phyloP scores from a whole-genome alignment of 2,329 filamentous ascomycete genomes.

The Sporothrix inflata region DNA sequence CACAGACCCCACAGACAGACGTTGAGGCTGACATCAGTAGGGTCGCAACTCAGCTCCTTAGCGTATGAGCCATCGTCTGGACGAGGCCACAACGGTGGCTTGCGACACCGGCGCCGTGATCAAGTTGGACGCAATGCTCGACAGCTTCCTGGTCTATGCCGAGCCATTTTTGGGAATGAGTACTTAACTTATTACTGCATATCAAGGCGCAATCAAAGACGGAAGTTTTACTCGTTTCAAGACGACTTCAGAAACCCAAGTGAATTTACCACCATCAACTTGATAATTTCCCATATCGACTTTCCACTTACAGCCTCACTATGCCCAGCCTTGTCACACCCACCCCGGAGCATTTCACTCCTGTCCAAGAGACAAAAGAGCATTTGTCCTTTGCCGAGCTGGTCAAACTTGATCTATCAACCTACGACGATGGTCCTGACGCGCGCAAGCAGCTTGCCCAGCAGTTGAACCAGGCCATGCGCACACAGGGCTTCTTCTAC shows the following conservation, averaged over 20 bases:
- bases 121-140: too few species aligned
- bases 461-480: constrained; percentile 2
- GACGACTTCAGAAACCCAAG: not conserved
- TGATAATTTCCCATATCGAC: not conserved
- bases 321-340: not conserved
- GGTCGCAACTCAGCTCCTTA: too few species aligned
- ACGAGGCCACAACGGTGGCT: too few species aligned
- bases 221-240: too few species aligned
- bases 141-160: too few species aligned
- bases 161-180: too few species aligned
- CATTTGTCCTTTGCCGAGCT: not conserved
- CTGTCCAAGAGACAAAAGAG: constrained; percentile 9
- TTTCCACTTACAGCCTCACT: not conserved
- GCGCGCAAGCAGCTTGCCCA: not conserved
- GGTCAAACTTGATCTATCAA: constrained; percentile 5
- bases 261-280: not conserved
- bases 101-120: too few species aligned
- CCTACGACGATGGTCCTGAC: not conserved
- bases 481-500: constrained; percentile 2
- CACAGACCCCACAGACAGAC: not conserved
- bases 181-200: too few species aligned
- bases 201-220: too few species aligned
- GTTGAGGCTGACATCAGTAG: not conserved
- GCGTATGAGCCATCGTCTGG: too few species aligned
- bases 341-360: constrained; percentile 1